Evolutionary conservation across 108 stramenopile genomes (phyloP), one percentile per base, ranked within the genome.

Genomic region (Cyclotella choctawhatcheeana): DNA sequence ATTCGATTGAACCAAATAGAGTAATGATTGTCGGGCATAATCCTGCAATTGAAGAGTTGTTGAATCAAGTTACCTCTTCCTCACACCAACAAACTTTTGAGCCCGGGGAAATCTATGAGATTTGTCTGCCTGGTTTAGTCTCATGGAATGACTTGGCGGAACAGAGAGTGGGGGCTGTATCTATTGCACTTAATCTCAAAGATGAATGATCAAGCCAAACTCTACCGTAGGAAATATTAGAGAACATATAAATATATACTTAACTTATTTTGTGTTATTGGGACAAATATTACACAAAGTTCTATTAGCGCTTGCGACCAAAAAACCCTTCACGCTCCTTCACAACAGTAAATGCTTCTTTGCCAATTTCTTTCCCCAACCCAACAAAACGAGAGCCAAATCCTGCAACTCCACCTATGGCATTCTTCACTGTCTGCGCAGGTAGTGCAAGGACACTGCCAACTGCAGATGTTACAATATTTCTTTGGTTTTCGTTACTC

Each of bases 311-410:
- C 44, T 62, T 75, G 18, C 74, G 80, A 31, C 51, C 51, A 18
- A 56, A 64, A 14, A 51, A 58, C 17, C 53, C 72, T 24, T 73
- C 78, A 22, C 78, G 58, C 27, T 82, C 81, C 48, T 77, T 81
- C 3, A 84, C 79, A 18, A 54, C 90, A 51, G 64, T 81, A 20
- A 83, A 58, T 16, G 89, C 86, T 48, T 95, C 94, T 48, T 85
- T 83, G 20, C 81, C 82, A 53, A 94, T 84, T 53, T 94, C 93
- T 70, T 91, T 93, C 20, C 86, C 88, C 18, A 85, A 84, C 27
- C 88, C 91, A 37, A 87, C 86, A 29, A 90, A 83, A 31, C 85
- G 84, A 22, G 73, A 81, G 10, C 94, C 91, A 22, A 92, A 62
- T 2, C 77, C 84, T 32, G 85, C 81, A n/a, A 90, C 88, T 18